phyloP scores from a whole-genome alignment of 2,329 filamentous ascomycete genomes.

The Lecanosticta acicola region DNA sequence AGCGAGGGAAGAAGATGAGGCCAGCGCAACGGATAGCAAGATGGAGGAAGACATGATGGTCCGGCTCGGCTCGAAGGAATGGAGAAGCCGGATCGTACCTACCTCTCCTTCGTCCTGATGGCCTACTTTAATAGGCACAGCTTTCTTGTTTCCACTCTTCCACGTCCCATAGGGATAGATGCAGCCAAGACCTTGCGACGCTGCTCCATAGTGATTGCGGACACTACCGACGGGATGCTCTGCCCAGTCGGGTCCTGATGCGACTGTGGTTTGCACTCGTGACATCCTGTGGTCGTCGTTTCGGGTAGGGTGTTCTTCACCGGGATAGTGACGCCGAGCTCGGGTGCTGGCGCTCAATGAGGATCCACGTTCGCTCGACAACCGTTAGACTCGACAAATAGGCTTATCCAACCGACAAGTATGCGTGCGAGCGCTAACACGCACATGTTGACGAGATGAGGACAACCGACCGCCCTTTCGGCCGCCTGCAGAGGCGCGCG shows the following conservation, averaged over 20 bases:
- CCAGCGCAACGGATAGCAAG: conserved; percentile 48
- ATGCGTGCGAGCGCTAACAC: too few relatives aligned
- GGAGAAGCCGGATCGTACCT: neutral
- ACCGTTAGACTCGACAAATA: neutral
- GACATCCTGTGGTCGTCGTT: neutral
- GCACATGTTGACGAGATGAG: too few relatives aligned
- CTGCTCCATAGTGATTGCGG: neutral
- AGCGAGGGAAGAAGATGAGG: conserved; percentile 36
- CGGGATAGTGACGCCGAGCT: neutral
- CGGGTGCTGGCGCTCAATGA: neutral
- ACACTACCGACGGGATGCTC: neutral
- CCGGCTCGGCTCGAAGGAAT: neutral
- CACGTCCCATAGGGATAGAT: neutral
- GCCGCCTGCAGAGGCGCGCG: too few relatives aligned
- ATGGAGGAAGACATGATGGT: conserved; percentile 37
- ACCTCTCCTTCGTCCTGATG: neutral
- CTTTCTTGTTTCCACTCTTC: neutral
- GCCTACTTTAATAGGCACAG: neutral
- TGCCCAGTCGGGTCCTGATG: neutral
- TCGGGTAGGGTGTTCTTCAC: neutral
- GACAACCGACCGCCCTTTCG: too few relatives aligned
- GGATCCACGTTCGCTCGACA: neutral
- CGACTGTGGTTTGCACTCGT: neutral
- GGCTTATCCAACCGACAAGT: too few relatives aligned
- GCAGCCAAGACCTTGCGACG: neutral